Evolutionary conservation across 2,329 filamentous ascomycete genomes (phyloP), one percentile per base, ranked within the genome.

Genomic region (Endocalyx cinctus): DNA sequence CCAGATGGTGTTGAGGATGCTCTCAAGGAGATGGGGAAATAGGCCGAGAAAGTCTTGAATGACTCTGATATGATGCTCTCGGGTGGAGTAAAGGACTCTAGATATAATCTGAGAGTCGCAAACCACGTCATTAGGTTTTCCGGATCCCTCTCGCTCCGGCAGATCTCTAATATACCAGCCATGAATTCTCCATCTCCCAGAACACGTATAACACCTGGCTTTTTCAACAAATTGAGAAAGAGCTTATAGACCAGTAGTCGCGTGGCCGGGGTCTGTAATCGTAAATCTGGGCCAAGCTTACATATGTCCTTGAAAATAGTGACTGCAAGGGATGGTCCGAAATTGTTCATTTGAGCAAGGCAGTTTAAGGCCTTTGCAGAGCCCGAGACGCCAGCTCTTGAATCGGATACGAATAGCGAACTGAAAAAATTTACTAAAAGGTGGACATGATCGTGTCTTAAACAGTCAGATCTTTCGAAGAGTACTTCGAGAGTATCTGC

Each of bases 21-120:
- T 17, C 73, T 64, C 27, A 79, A 55, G 0, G 73, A 75, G 35
- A 79, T 79, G 12, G 75, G 75, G 41, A 77, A 79, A 50, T 79
- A 79, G 18, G 70, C 70, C 11, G 76, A 77, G 52, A 76, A 77
- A 1, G 66, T 57, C 34, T 66, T 67, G 50, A 77, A 79, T 3
- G 74, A 60, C 35, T 70, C 66, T 19, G 67, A 64, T 7, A 66
- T 58, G 3, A 74, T 57, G 7, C 70, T 67, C 5, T 62, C 41
- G 0, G 70, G 64, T 1, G 66, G 59, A 0, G 60, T 57, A 32
- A 70, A 76, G 11, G 63, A 58, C 3, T 59, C 51, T 7, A 76
- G 51, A 18, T 77, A 66, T 3, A 50, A 47, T 32, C 56, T 54
- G 15, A 77, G 42, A 17, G 70, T 69, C 17, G 62, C 63, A 44